A percentile compares a stretch with the other conserved stretches of the same genome.
Conservation (phyloP, 2,329 filamentous ascomycete genomes). For the Pseudonectria buxi region DNA sequence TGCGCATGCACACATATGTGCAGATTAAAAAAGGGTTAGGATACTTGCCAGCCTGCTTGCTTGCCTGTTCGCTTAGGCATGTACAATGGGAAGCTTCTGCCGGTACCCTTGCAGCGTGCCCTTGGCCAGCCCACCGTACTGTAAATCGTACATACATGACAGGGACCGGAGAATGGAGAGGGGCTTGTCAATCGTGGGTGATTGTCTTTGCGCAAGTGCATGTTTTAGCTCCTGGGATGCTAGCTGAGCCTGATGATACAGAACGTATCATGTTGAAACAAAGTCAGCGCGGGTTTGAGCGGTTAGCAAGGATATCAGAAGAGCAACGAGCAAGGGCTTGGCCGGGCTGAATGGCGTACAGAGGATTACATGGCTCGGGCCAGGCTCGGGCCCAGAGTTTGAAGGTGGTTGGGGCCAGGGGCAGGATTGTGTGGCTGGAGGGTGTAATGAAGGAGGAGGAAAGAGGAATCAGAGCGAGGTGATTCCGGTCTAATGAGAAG, state of each 20-base stretch:
- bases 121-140: too few relatives aligned
- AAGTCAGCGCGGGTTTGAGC: neutral
- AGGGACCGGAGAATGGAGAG: too few relatives aligned
- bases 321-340: constrained; percentile 1
- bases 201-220: too few relatives aligned
- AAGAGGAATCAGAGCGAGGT: constrained; percentile 12
- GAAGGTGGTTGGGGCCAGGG: constrained; percentile 3
- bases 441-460: constrained; percentile 14
- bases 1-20: constrained; percentile 32
- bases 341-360: constrained; percentile 3
- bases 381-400: constrained; percentile 5
- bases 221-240: constrained; percentile 10
- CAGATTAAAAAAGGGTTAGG: constrained; percentile 16
- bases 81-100: neutral
- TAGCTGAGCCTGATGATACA: constrained; percentile 3
- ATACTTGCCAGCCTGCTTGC: too few relatives aligned
- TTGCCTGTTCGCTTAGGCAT: too few relatives aligned
- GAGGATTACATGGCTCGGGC: constrained; percentile 5
- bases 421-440: constrained; percentile 7
- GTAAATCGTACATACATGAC: too few relatives aligned
- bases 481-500: constrained; percentile 4
- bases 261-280: neutral
- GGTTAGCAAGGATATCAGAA: constrained; percentile 1
- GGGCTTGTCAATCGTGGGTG: too few relatives aligned
- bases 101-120: neutral